Base-by-base conservation (phyloP, 2,329 filamentous ascomycete genomes). In the Coniochaeta ligniaria region DNA sequence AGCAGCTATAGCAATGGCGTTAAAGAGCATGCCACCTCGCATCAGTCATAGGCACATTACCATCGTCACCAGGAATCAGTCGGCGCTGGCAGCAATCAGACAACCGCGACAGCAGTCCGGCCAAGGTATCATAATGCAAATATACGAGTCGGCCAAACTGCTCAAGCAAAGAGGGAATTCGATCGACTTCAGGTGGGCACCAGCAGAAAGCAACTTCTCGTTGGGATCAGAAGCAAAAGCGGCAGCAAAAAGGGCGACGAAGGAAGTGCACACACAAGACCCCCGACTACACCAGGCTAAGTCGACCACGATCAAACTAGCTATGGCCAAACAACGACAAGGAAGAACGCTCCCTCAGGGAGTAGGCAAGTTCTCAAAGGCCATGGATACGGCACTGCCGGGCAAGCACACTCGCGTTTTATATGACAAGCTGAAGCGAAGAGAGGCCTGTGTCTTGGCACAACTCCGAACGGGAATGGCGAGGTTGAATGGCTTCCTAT, bases 91-190 rank as follows among this genome's bases (percentile, higher is more conserved):
- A 58, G 59, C 31, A 33, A 33, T 33, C 31, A 33, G 41, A 47
- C 50, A 61, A 24, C 45, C 45, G 45, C 45, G 45, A 20, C n/a
- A 52, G 20, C n/a, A 52, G 45, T 52, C 45, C 45, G 57, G 60
- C 60, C 56, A 61, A 61, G 28, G 45, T 26, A 50, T 31, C 22
- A 61, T 61, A 61, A 52, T 24, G 41, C 52, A 61, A 59, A 61
- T 61, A 38, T 59, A 61, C 33, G 24, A 61, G 8, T 52, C 31
- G 17, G 28, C 58, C 16, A 45, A 41, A 5, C 47, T 61, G 20
- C 52, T 35, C 20, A 20, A 57, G n/a, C 60, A 52, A 22, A 58
- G 52, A 43, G 60, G 60, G 17, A 61, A 61, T 47, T 59, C 50
- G 35, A 45, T 62, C 31, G 33, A 60, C 43, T 36, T 62, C 33